These are phyloP conservation scores for Aspergillus novoparasiticus DNA, from an alignment of 2,329 filamentous ascomycete species.

Conservation along the genomic window DNA sequence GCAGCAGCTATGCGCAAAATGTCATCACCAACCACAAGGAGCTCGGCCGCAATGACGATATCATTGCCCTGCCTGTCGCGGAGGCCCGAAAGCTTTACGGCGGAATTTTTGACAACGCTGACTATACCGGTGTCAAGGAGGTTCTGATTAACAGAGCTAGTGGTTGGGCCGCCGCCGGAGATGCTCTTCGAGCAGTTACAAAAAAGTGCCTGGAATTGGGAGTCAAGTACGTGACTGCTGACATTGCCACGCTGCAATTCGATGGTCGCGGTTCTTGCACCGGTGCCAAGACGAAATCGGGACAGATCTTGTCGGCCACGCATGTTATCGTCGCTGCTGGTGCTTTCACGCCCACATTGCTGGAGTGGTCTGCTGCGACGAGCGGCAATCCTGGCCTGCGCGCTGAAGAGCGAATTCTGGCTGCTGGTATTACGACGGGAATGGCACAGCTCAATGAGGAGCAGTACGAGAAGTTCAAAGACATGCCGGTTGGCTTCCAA, in stretches of 20 bases:
- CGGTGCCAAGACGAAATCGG: not conserved
- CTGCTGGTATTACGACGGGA: accelerated
- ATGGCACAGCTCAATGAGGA: not conserved
- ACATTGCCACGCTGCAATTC: not conserved
- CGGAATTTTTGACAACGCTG: not conserved
- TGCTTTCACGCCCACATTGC: not conserved
- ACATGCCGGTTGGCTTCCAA: not conserved
- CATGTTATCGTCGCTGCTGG: not conserved
- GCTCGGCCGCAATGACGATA: not conserved
- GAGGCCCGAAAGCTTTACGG: not conserved
- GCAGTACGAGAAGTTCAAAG: not conserved
- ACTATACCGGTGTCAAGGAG: not conserved
- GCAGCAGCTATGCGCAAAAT: not conserved
- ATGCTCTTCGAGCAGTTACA: not conserved
- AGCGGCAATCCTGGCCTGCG: not conserved
- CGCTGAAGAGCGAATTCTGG: not conserved
- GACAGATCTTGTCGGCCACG: not conserved
- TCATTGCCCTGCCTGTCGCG: not conserved
- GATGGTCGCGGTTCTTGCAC: not conserved
- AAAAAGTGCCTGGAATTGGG: not conserved
- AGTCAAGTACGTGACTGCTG: not conserved
- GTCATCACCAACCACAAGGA: not conserved
- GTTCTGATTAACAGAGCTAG: not conserved
- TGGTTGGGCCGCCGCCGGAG: not conserved
- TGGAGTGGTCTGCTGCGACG: not conserved